A percentile compares a stretch with the other conserved stretches of the same genome.
Conservation (phyloP, 345 rosid species). For the Eucalyptus cladocalyx region DNA sequence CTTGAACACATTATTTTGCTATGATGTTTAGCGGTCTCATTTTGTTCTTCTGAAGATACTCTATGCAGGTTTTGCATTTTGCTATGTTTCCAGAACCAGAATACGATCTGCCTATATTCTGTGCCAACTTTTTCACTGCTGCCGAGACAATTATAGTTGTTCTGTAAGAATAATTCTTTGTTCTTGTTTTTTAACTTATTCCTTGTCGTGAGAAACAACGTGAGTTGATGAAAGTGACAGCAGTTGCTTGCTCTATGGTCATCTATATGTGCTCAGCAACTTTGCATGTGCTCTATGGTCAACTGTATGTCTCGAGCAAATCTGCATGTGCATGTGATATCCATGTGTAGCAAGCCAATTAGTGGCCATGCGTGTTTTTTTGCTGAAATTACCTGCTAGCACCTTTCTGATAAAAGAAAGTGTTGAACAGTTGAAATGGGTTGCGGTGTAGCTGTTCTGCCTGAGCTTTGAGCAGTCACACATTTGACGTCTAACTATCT, state of each 20-base stretch:
- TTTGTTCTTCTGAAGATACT: not conserved
- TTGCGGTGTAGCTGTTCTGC: not conserved
- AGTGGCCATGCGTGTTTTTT: not conserved
- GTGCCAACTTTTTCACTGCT: constrained; percentile 85
- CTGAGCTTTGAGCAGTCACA: not conserved
- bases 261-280: not conserved
- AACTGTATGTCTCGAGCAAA: not conserved
- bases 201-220: not conserved
- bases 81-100: constrained; percentile 76
- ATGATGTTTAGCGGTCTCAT: not conserved
- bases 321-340: not conserved
- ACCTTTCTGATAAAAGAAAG: not conserved
- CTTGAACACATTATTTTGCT: not conserved
- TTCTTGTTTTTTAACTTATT: not conserved
- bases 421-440: not conserved
- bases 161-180: not conserved
- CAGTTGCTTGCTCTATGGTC: not conserved
- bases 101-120: constrained; percentile 72
- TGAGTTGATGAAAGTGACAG: not conserved
- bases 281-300: not conserved
- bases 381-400: not conserved
- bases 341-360: not conserved
- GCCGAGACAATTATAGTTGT: constrained; percentile 44
- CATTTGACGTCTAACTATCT: not conserved
- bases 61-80: constrained; percentile 76